A percentile compares a stretch with the other conserved stretches of the same genome.
phyloP scores from a whole-genome alignment of 495 filamentous ascomycete species.

The Tuber magnatum region DNA sequence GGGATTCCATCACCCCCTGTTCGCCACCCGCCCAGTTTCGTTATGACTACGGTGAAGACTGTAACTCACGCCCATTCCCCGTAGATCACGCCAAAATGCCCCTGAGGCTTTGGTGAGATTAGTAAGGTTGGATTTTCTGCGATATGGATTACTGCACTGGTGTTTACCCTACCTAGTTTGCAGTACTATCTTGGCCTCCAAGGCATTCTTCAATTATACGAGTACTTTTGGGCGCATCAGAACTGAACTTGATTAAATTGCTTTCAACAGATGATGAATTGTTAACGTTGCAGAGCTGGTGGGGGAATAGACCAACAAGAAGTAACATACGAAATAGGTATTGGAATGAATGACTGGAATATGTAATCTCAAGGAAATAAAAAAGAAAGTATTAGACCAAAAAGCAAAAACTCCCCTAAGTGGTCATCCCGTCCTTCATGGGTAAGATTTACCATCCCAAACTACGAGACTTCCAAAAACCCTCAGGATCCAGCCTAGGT shows the following conservation, averaged over 20 bases:
- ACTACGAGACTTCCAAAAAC: neutral
- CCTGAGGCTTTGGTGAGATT: no score
- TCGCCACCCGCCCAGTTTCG: neutral
- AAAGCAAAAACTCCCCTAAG: neutral
- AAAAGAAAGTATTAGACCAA: neutral
- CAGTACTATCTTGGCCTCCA: no score
- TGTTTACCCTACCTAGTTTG: no score
- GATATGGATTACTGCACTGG: no score
- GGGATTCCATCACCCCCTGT: neutral
- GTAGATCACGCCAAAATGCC: no score
- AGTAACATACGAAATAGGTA: neutral
- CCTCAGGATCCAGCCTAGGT: neutral
- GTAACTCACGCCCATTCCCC: no score
- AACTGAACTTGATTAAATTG: no score
- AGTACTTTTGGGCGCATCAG: no score
- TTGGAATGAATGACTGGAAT: neutral
- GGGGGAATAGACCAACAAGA: neutral
- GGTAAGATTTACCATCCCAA: neutral
- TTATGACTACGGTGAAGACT: neutral
- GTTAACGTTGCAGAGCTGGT: neutral
- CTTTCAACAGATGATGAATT: neutral
- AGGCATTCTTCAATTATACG: no score
- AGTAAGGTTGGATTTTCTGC: no score
- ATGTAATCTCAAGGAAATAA: neutral
- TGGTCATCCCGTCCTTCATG: neutral